These are phyloP conservation scores for Eucalyptus regnans DNA, from an alignment of 345 rosid species.

Conservation along the genomic window DNA sequence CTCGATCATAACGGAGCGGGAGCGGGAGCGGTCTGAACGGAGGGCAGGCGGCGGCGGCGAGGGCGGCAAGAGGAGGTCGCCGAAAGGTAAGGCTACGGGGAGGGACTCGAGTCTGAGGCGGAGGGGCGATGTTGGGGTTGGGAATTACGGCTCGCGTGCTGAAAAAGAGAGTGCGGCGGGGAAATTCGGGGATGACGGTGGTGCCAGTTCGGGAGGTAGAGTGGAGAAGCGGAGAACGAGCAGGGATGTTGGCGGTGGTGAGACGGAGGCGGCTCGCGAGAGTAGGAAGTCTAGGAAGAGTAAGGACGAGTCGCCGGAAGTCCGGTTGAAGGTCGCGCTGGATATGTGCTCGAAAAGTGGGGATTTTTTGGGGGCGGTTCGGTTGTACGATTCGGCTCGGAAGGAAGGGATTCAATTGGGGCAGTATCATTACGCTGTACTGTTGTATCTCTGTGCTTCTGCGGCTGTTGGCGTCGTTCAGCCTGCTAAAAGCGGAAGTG, in stretches of 20 bases:
- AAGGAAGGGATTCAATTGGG: slow-evolving; percentile 22
- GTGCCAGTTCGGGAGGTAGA: not conserved
- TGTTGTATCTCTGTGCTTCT: slow-evolving; percentile 59
- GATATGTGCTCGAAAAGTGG: slow-evolving; percentile 60
- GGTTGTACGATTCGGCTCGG: slow-evolving; percentile 33
- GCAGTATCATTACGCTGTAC: slow-evolving; percentile 43
- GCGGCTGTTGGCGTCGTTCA: slow-evolving; percentile 52
- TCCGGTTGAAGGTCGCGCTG: slow-evolving; percentile 12
- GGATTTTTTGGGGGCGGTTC: slow-evolving; percentile 42
- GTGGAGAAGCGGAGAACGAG: not conserved
- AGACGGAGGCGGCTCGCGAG: not conserved
- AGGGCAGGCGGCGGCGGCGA: not conserved
- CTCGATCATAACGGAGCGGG: slow-evolving; percentile 7
- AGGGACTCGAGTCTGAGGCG: not conserved
- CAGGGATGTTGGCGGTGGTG: not conserved
- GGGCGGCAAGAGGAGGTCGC: not conserved
- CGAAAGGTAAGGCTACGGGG: not conserved
- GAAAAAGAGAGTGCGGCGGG: not conserved
- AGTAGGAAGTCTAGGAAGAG: slow-evolving; percentile 10
- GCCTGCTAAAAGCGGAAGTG: slow-evolving; percentile 55
- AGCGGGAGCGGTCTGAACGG: slow-evolving; percentile 6
- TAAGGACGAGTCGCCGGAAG: slow-evolving; percentile 10
- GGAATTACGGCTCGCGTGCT: not conserved
- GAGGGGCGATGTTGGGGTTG: not conserved
- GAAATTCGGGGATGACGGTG: not conserved